A percentile compares a stretch with the other conserved stretches of the same genome.
Conservation (phyloP, 495 filamentous ascomycete genomes). For the Daldinia loculata region DNA sequence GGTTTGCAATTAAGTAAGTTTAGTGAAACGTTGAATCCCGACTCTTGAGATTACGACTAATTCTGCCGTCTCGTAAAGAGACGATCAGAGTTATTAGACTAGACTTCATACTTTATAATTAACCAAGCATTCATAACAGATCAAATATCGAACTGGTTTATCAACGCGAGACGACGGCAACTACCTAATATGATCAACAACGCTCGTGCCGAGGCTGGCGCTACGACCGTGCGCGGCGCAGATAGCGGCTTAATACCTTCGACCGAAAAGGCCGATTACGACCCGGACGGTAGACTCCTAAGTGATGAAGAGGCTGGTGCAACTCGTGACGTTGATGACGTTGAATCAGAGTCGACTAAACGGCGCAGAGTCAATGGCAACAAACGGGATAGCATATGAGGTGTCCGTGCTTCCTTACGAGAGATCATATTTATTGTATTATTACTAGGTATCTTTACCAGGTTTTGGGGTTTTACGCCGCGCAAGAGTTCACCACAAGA, state of each 20-base stretch:
- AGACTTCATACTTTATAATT: conserved; percentile 7
- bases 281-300: conserved; percentile 38
- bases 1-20: conserved; percentile 83
- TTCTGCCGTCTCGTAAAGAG: not conserved
- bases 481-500: not conserved
- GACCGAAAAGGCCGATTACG: conserved; percentile 44
- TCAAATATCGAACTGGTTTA: conserved; percentile 96
- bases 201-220: conserved; percentile 54
- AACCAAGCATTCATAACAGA: conserved; percentile 42
- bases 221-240: conserved; percentile 37
- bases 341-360: conserved; percentile 27
- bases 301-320: conserved; percentile 52
- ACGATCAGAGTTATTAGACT: not conserved
- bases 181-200: conserved; percentile 71
- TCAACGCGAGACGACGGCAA: conserved; percentile 84
- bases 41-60: not conserved
- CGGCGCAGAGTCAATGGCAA: conserved; percentile 22
- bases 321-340: conserved; percentile 49
- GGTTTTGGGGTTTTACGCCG: not conserved
- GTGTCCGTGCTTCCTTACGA: not conserved
- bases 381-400: conserved; percentile 39
- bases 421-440: conserved; percentile 22
- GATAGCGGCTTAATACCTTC: conserved; percentile 36
- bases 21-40: not conserved
- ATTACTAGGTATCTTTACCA: conserved; percentile 9